Percentiles rank a stretch among this genome's conserved stretches.
phyloP scores from a whole-genome alignment of 1,284 basidiomycete genomes.

The Blastosporella zonata region DNA sequence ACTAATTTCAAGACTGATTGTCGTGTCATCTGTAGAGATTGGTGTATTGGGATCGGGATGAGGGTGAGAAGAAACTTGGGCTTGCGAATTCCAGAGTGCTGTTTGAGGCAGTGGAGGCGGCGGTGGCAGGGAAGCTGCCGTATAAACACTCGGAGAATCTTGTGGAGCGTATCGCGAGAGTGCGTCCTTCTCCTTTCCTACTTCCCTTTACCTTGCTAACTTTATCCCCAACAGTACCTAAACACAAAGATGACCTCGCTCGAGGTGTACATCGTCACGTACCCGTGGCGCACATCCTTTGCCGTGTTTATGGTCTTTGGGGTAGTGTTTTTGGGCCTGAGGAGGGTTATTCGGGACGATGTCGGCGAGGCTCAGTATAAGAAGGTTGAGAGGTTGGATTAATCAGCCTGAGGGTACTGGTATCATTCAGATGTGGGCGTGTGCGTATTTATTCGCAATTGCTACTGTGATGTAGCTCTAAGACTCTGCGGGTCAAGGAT shows the following conservation, averaged over 20 bases:
- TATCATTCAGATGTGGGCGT: neutral
- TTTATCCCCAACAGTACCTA: constrained; percentile 39
- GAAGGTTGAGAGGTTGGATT: constrained; percentile 21
- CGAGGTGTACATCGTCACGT: constrained; percentile 42
- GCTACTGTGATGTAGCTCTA: too few relatives aligned
- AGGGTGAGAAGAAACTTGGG: constrained; percentile 47
- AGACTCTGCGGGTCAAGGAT: too few relatives aligned
- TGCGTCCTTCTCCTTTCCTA: constrained; percentile 36
- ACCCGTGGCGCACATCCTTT: constrained; percentile 35
- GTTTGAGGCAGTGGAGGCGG: constrained; percentile 70
- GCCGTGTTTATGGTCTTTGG: constrained; percentile 28
- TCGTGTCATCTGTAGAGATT: constrained; percentile 44
- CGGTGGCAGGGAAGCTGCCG: constrained; percentile 51
- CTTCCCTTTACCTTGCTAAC: neutral
- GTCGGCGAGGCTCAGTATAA: constrained; percentile 12
- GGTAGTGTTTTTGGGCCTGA: constrained; percentile 29
- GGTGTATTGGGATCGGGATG: constrained; percentile 64
- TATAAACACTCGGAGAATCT: constrained; percentile 70
- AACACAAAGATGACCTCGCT: constrained; percentile 46
- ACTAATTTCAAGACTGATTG: constrained; percentile 18
- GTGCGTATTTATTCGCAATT: neutral
- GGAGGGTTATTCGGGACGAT: constrained; percentile 26
- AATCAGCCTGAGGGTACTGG: neutral
- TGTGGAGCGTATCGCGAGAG: constrained; percentile 65
- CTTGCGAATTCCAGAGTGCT: constrained; percentile 55